Percentiles rank a stretch among this genome's conserved stretches.
These are phyloP conservation scores for Ophiostoma piceae DNA, from an alignment of 2,329 filamentous ascomycete species.

Conservation along the genomic window DNA sequence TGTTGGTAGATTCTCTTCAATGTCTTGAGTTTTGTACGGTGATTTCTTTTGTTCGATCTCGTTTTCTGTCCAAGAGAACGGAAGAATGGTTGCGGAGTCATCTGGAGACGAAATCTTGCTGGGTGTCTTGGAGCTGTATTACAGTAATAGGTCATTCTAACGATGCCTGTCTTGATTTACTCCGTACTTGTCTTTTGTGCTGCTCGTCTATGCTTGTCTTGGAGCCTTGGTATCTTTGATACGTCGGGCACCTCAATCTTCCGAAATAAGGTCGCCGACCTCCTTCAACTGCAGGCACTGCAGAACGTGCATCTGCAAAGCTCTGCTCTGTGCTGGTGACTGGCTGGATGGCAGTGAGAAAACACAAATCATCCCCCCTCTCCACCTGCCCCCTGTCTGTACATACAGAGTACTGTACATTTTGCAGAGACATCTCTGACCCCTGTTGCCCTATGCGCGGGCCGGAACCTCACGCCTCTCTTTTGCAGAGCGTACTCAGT, in stretches of 20 bases:
- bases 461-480: conserved; percentile 4
- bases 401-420: not conserved
- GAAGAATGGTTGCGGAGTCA: conserved; percentile 6
- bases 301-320: not conserved
- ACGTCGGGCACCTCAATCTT: conserved; percentile 9
- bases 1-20: not conserved
- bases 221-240: conserved; percentile 2
- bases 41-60: not conserved
- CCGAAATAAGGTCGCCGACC: conserved; percentile 25
- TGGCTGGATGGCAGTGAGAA: not conserved
- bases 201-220: conserved; percentile 1
- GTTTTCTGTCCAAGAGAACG: not conserved
- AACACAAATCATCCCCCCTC: conserved; percentile 5
- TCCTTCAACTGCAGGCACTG: conserved; percentile 15
- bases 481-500: not conserved
- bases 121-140: not conserved
- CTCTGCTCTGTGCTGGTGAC: not conserved
- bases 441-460: conserved; percentile 13
- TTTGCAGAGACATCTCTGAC: not conserved
- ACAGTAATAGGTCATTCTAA: not conserved
- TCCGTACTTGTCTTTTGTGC: not conserved
- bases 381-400: conserved; percentile 11
- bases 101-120: not conserved
- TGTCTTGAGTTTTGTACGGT: not conserved
- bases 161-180: not conserved